Evolutionary conservation across 129 eudicot genomes (phyloP).

Genomic region (Centaurea solstitialis): DNA sequence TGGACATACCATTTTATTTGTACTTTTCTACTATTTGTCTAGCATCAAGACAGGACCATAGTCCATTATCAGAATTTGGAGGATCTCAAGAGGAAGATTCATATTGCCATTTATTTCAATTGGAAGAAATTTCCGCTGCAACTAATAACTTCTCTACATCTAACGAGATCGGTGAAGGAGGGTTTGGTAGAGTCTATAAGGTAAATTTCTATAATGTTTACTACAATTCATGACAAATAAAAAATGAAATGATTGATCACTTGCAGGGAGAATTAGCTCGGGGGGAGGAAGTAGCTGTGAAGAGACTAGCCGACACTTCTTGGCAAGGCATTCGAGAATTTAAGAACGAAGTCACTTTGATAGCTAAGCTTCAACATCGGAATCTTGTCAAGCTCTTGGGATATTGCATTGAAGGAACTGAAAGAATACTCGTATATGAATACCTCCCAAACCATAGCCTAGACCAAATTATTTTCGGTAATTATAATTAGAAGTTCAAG

Average conservation of each 20-base stretch:
- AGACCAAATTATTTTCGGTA: slow-evolving; percentile 59
- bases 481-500: neutral
- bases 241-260: neutral
- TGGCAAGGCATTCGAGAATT: slow-evolving; percentile 66
- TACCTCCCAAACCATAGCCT: slow-evolving; percentile 62
- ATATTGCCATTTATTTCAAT: slow-evolving; percentile 31
- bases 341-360: slow-evolving; percentile 54
- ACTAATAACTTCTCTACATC: slow-evolving; percentile 42
- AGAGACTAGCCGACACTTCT: slow-evolving; percentile 51
- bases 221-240: neutral
- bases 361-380: slow-evolving; percentile 41
- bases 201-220: slow-evolving; percentile 15
- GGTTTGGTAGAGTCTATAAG: slow-evolving; percentile 68
- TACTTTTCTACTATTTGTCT: neutral
- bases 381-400: slow-evolving; percentile 47
- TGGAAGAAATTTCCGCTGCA: slow-evolving; percentile 45
- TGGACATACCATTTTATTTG: neutral
- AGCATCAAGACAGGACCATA: slow-evolving; percentile 25
- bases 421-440: slow-evolving; percentile 64
- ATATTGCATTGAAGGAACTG: slow-evolving; percentile 57
- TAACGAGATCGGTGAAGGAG: slow-evolving; percentile 66
- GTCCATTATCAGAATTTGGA: slow-evolving; percentile 31
- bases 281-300: slow-evolving; percentile 67
- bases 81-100: slow-evolving; percentile 36
- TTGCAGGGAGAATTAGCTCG: slow-evolving; percentile 46